phyloP scores from a whole-genome alignment of 2,329 filamentous ascomycete species.

The Alternaria consortialis region DNA sequence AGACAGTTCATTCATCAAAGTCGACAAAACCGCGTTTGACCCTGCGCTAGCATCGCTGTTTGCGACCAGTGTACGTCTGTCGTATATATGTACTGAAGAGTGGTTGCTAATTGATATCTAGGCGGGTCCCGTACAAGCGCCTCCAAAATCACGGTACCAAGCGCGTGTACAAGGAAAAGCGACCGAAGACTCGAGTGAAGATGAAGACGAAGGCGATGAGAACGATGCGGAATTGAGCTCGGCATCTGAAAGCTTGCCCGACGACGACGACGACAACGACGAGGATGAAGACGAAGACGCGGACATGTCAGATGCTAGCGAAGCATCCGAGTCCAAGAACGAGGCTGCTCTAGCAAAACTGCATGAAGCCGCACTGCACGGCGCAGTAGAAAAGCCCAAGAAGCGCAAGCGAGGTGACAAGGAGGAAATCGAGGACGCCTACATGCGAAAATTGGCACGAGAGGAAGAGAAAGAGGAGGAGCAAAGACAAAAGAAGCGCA shows the following conservation, averaged over 20 bases:
- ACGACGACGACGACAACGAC: slow-evolving; percentile 29
- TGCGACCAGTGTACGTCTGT: slow-evolving; percentile 51
- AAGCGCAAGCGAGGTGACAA: slow-evolving; percentile 64
- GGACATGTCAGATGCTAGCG: slow-evolving; percentile 38
- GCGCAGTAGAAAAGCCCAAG: slow-evolving; percentile 43
- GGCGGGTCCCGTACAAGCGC: slow-evolving; percentile 50
- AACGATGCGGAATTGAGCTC: slow-evolving; percentile 33
- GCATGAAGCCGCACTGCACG: slow-evolving; percentile 36
- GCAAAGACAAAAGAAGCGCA: slow-evolving; percentile 49
- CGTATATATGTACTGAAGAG: background rate
- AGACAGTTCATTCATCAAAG: slow-evolving; percentile 32
- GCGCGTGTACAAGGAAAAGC: slow-evolving; percentile 31
- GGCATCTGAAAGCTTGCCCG: slow-evolving; percentile 16
- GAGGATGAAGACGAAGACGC: slow-evolving; percentile 45
- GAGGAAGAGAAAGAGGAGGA: slow-evolving; percentile 56
- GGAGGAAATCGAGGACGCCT: slow-evolving; percentile 74
- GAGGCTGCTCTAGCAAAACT: slow-evolving; percentile 38
- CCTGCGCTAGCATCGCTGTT: slow-evolving; percentile 59
- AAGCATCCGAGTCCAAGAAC: slow-evolving; percentile 30
- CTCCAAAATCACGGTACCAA: slow-evolving; percentile 53
- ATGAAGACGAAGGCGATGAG: slow-evolving; percentile 63
- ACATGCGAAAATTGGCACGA: slow-evolving; percentile 70
- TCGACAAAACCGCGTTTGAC: slow-evolving; percentile 52
- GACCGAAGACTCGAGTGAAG: slow-evolving; percentile 51
- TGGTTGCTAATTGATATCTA: slow-evolving; percentile 30